Conservation (phyloP, 257 asterid species). For the Orobanche coerulescens region DNA sequence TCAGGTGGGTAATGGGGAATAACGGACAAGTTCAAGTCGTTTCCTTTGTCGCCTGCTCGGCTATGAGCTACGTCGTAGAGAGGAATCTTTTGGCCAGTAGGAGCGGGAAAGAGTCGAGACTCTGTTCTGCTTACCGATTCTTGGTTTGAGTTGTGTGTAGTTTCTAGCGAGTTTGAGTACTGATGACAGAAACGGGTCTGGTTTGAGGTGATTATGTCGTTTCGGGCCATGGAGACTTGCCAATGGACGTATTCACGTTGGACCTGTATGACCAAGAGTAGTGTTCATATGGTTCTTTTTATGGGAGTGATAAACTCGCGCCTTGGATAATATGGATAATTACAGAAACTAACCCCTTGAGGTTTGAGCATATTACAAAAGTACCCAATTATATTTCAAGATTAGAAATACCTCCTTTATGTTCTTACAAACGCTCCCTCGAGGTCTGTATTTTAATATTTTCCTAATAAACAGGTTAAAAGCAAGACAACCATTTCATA, state of each 20-base stretch:
- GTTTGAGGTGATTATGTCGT: conserved; percentile 26
- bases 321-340: not conserved
- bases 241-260: conserved; percentile 61
- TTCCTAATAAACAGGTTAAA: too few species aligned
- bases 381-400: not conserved
- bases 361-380: not conserved
- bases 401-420: not conserved
- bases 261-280: conserved; percentile 38
- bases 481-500: too few species aligned
- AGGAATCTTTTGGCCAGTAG: conserved; percentile 47
- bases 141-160: conserved; percentile 12
- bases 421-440: too few species aligned
- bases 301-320: not conserved
- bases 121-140: conserved; percentile 20
- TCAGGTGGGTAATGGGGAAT: conserved; percentile 84
- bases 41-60: conserved; percentile 93
- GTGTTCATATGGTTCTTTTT: conserved; percentile 13
- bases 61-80: conserved; percentile 72
- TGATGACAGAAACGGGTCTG: conserved; percentile 17
- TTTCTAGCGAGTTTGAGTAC: conserved; percentile 28
- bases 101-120: conserved; percentile 39
- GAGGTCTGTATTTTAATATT: too few species aligned
- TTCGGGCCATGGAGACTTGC: conserved; percentile 45
- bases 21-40: conserved; percentile 73
- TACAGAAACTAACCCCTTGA: not conserved